Base-by-base conservation (phyloP, 495 filamentous ascomycete genomes). In the Penicillium flavigenum region DNA sequence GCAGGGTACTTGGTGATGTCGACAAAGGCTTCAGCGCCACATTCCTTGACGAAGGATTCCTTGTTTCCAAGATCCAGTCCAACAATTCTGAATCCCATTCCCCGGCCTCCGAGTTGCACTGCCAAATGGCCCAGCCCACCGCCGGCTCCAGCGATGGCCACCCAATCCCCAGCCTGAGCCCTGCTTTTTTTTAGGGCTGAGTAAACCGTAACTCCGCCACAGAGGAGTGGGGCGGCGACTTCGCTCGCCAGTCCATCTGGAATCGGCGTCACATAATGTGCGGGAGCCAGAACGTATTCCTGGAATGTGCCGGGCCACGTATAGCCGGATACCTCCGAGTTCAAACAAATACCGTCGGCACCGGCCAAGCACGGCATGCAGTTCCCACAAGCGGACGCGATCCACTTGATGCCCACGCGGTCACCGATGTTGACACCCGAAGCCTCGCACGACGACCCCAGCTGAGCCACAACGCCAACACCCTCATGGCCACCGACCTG, bases 191-290 rank as follows among this genome's bases (percentile, higher is more conserved):
- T 73, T 11, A 81, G 65, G 27, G 76, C 80, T 17, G 73, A 66
- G 56, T 83, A 81, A 3, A 72, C 69, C 2, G 79, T 81, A 3
- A 79, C 67, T 5, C 80, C 78, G 4, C 70, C 80, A 66, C 78
- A 83, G 16, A 81, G 69, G 69, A 83, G 73, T 3, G 83, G 83
- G 8, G 83, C 83, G 5, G 82, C 82, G 12, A 76, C 59, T 14
- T 74, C 79, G 16, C 73, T 76, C 1, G 64, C 62, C 24, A 85
- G 63, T 9, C 60, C 67, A 6, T 83, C 82, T 6, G 84, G 83
- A 59, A 86, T 82, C 2, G 81, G 82, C 0, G 82, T 84, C 17
- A 85, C 82, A 63, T 86, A 81, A 57, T 76, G 75, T 0, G 79
- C 79, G 11, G 80, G 76, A 0, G 71, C 74, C 19, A 83, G 49